Evolutionary conservation across 306 rosid species (phyloP), one percentile per base, ranked within the genome.

Genomic region (Begonia loranthoides): DNA sequence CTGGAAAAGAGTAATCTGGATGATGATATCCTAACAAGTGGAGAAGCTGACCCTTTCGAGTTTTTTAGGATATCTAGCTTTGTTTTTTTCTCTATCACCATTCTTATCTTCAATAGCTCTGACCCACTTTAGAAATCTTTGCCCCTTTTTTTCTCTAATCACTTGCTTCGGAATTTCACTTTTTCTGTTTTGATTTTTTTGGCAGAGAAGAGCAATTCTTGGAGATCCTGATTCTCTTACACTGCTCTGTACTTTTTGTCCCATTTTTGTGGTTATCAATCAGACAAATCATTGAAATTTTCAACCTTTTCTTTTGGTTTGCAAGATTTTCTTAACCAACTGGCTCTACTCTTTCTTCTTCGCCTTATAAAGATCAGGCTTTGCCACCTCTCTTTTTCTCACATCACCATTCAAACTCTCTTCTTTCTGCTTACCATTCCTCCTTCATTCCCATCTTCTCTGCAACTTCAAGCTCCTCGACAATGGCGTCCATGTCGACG

Each of bases 401-500:
- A 15, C 76, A 73, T 12, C 56, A 49, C 73, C 55, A 12, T 72
- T 62, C 53, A 41, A 2, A 45, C 60, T 60, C 19, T 64, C 61
- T 57, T 59, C 49, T 58, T 57, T 56, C 44, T 51, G 41, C 11
- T 48, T 55, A 3, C 15, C 57, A 21, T 45, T 13, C 34, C 45
- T 64, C 39, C 10, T 51, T 46, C 61, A 17, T 47, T 51, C 48
- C 41, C 45, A 58, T 54, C 15, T 52, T 46, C 49, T 58, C 50
- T 9, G 51, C 14, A 44, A 3, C 41, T 49, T 56, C 40, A 19
- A 21, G 7, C n/a, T 11, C 36, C 5, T 17, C 12, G 14, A 17
- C 50, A 73, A 84, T 82, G 94, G 83, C 95, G 45, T 80, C 95
- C 4, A 80, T 83, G 72, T 76, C 96, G 49, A 71, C 90, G 8